Conservation (phyloP, 345 rosid genomes). For the Lagerstroemia speciosa region DNA sequence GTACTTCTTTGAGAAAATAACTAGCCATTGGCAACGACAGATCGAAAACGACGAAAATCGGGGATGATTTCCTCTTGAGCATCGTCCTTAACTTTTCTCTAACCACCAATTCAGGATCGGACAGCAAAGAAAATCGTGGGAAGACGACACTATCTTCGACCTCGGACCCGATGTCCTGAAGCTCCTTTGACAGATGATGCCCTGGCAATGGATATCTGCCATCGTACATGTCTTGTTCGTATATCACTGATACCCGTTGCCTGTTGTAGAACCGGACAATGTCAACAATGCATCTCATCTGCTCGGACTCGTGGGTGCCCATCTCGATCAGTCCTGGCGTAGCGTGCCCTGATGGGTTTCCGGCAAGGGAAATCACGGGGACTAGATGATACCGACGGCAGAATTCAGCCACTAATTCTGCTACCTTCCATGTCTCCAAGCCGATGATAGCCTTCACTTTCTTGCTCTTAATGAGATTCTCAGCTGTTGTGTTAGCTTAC, state of each 20-base stretch:
- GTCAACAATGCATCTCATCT: conserved; percentile 32
- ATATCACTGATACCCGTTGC: conserved; percentile 27
- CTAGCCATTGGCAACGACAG: conserved; percentile 26
- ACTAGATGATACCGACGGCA: conserved; percentile 24
- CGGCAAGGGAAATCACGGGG: conserved; percentile 34
- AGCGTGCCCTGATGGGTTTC: conserved; percentile 6
- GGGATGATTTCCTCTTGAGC: conserved; percentile 16
- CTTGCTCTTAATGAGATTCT: conserved; percentile 26
- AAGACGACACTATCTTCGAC: conserved; percentile 31
- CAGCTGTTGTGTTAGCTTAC: too few species aligned
- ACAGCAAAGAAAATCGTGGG: conserved; percentile 22
- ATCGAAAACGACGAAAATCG: conserved; percentile 38
- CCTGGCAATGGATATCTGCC: conserved; percentile 18
- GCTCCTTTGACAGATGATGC: conserved; percentile 23
- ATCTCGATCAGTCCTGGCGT: conserved; percentile 20
- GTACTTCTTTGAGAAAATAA: conserved; percentile 32
- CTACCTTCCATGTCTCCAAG: conserved; percentile 40
- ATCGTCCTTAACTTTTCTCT: conserved; percentile 22
- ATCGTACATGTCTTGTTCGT: conserved; percentile 37
- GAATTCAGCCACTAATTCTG: conserved; percentile 30
- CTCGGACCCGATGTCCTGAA: conserved; percentile 21
- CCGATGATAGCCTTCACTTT: conserved; percentile 34
- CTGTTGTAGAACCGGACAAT: conserved; percentile 23
- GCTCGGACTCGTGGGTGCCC: conserved; percentile 20
- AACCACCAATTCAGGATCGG: conserved; percentile 15